Evolutionary conservation across 139 green algal species (phyloP).

Genomic region (Chlorella sp.): DNA sequence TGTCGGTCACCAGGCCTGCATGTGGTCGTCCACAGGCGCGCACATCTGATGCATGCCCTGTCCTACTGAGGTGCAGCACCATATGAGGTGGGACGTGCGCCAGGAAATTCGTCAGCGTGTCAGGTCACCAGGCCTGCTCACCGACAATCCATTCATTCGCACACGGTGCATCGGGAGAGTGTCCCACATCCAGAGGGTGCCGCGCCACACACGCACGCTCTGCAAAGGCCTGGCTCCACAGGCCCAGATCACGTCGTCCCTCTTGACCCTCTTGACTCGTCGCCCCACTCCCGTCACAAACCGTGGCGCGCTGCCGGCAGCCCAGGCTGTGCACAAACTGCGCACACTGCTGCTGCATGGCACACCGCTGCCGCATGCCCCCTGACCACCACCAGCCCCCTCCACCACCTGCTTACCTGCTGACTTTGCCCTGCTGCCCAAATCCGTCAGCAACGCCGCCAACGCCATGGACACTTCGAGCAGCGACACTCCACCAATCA

Average conservation of each 20-base stretch:
- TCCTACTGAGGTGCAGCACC: neutral
- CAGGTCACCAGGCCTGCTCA: no score
- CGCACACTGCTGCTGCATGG: neutral
- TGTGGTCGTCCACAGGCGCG: neutral
- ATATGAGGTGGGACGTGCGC: no score
- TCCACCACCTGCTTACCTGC: slow-evolving; percentile 20
- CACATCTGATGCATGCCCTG: slow-evolving; percentile 2
- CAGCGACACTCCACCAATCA: no score
- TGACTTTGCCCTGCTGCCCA: slow-evolving; percentile 73
- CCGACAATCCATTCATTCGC: neutral
- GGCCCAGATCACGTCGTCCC: no score
- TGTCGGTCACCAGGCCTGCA: slow-evolving; percentile 17
- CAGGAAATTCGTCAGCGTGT: no score
- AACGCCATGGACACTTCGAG: slow-evolving; percentile 25
- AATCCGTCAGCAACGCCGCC: slow-evolving; percentile 77
- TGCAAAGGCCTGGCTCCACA: no score
- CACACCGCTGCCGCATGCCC: no score
- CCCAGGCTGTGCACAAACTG: neutral
- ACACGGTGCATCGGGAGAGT: no score
- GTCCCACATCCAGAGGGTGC: no score
- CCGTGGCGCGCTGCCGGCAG: neutral
- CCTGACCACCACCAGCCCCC: no score
- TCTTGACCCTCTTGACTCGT: neutral
- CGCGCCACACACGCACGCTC: no score
- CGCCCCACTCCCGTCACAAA: neutral